phyloP scores from a whole-genome alignment of 257 asterid species.

The Primulina huaijiensis region DNA sequence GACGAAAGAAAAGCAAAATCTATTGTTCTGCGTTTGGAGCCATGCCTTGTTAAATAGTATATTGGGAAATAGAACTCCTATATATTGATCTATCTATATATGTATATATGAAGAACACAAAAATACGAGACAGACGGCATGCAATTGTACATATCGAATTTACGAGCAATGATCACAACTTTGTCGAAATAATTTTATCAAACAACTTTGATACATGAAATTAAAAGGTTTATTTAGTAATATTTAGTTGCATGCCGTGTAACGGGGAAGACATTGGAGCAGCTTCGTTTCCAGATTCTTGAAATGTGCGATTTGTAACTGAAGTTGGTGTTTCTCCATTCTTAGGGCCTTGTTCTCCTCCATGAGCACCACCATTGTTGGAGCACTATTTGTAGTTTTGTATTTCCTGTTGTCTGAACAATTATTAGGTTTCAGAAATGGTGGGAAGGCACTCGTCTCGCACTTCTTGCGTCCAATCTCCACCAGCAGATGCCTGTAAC shows the following conservation, averaged over 20 bases:
- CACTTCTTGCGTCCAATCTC: slow-evolving; percentile 54
- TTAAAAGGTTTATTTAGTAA: background rate
- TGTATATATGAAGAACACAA: too few relatives aligned
- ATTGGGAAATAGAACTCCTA: too few relatives aligned
- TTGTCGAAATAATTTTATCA: background rate
- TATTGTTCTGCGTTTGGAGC: too few relatives aligned
- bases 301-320: slow-evolving; percentile 55
- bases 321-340: slow-evolving; percentile 41
- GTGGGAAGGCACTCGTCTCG: slow-evolving; percentile 48
- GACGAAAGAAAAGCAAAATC: too few relatives aligned
- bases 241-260: background rate
- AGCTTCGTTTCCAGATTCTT: slow-evolving; percentile 38
- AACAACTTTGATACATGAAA: too few relatives aligned
- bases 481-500: slow-evolving; percentile 36
- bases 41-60: too few relatives aligned
- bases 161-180: background rate
- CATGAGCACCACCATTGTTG: slow-evolving; percentile 23
- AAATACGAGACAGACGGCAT: background rate
- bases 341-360: slow-evolving; percentile 52
- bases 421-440: slow-evolving; percentile 39
- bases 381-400: background rate
- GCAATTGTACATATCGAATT: too few relatives aligned
- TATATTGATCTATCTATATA: too few relatives aligned
- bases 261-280: slow-evolving; percentile 24
- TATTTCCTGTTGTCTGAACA: background rate